Base-by-base conservation (phyloP, 1,139 yeast genomes). In the Saccharomyces hybrid region DNA sequence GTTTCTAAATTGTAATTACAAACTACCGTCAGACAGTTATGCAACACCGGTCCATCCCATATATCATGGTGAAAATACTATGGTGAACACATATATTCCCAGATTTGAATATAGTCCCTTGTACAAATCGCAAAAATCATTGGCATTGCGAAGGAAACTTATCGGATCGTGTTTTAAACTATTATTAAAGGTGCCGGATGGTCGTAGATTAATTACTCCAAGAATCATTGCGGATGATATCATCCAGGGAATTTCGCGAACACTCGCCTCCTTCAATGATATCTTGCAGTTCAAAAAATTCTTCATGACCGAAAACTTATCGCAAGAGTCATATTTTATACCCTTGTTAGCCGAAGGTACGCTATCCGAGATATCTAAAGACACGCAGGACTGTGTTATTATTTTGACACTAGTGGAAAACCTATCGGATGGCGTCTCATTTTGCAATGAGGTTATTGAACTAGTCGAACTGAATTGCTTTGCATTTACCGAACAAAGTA, bases 121-220 rank as follows among this genome's bases (percentile, higher is more conserved):
- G 2, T 63, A 58, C 49, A 62, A 58, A 51, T 28, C 57, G 3
- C 48, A 48, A 31, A 57, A 53, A 26, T 56, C 68, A 3, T 61
- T 68, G 63, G 44, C 53, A 12, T 50, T 66, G 38, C 57, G 69
- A 47, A 61, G 65, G 29, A 59, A 56, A 14, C 51, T 66, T 6
- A 52, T 67, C 0, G 56, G 58, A 3, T 31, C 54, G 8, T 60
- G 60, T 53, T 65, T 61, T 48, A 59, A 53, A 50, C 38, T 66
- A 8, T 34, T 63, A 6, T 42, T 57, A 3, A 53, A 56, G 32
- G 55, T 65, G 2, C 68, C 69, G 9, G 53, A 50, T 1, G 61
- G 61, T 6, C 61, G 56, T 26, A 54, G 47, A 16, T 51, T 63
- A 29, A 41, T 51, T 2, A 57, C 54, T n/a, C 66, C 60, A 31